phyloP scores from a whole-genome alignment of 306 rosid species.

The Spatholobus suberectus region DNA sequence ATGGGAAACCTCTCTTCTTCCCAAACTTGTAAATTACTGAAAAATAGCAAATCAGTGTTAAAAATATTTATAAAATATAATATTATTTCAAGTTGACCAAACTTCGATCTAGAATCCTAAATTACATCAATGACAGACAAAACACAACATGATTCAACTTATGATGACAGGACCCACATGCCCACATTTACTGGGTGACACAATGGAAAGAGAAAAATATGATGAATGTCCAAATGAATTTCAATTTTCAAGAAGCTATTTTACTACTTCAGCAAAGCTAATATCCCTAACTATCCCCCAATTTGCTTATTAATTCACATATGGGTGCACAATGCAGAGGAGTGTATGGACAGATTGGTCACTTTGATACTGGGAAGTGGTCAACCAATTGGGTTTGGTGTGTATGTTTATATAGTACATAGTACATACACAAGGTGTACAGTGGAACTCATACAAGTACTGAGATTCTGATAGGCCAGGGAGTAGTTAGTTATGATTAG shows the following conservation, averaged over 20 bases:
- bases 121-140: not conserved
- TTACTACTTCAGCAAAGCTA: too few species aligned
- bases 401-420: too few species aligned
- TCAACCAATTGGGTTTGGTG: constrained; percentile 1
- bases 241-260: too few species aligned
- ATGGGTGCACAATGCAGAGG: too few species aligned
- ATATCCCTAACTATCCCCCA: too few species aligned
- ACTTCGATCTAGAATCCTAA: not conserved
- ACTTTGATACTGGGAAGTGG: constrained; percentile 14
- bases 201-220: too few species aligned
- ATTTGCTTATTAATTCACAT: too few species aligned
- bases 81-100: not conserved
- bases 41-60: too few species aligned
- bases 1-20: not conserved
- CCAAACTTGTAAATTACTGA: too few species aligned
- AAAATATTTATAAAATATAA: too few species aligned
- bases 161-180: not conserved
- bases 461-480: not conserved
- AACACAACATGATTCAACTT: not conserved
- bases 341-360: not conserved
- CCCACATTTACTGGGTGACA: not conserved
- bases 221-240: too few species aligned
- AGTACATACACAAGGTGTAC: not conserved
- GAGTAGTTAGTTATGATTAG: not conserved
- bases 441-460: not conserved